Evolutionary conservation across 768 basidiomycete genomes (phyloP), one percentile per base, ranked within the genome.

Genomic region (Podaxis sp.): DNA sequence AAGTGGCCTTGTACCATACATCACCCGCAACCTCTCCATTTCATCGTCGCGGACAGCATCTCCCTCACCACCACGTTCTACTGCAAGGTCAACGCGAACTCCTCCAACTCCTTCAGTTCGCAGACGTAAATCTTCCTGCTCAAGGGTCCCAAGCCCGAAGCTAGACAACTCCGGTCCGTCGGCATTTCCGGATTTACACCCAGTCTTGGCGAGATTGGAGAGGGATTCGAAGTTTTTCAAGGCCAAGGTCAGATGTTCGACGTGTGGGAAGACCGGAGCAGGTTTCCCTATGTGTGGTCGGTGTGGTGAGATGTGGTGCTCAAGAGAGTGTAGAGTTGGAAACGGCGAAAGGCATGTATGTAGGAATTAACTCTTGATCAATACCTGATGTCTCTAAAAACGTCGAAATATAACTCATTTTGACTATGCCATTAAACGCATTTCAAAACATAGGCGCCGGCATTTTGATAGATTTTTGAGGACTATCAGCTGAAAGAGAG

Each of bases 221-320:
- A 70, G 68, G 28, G 72, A 73, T 28, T 86, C 84, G 2, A 80
- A 72, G 65, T 68, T 86, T 61, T 78, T 80, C 38, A 69, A 65
- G 58, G 72, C 64, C 11, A 65, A 71, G 12, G 65, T 70, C 24
- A 55, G 59, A 36, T 86, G 84, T 56, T 78, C 79, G 19, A 74
- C 80, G 0, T 86, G 84, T 68, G 71, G 69, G 38, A 83, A 79
- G 69, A 52, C 62, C 2, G 84, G 85, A 0, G 67, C 73, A 8
- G 79, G 82, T 63, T 86, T 77, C 67, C 85, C 84, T 3, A 75
- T 76, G 9, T 86, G 84, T 67, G 74, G 80, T 6, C 77, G 78
- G 46, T 86, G 85, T 63, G 69, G 74, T 22, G 77, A 78, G n/a
- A 78, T 74, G 71, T 86, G 84, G 84, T 86, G 84, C 65, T 85